phyloP scores from a whole-genome alignment of 75 land plant genomes.

The Selaginella tamariscina region DNA sequence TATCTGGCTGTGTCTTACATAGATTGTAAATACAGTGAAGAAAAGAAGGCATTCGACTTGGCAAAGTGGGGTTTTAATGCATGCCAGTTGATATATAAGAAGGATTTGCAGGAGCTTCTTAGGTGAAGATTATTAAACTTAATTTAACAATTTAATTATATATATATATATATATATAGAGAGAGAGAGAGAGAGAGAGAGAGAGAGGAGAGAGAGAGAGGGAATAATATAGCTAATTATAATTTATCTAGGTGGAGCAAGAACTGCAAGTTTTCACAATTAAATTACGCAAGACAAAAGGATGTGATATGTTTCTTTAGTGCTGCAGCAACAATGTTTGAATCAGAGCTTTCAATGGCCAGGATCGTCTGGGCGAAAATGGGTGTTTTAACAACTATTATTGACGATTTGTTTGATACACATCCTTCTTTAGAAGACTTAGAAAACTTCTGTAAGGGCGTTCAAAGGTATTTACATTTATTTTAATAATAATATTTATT shows the following conservation, averaged over 20 bases:
- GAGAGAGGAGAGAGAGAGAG: neutral
- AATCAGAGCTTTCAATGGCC: slow-evolving; percentile 57
- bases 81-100: slow-evolving; percentile 41
- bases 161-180: too few relatives aligned
- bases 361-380: slow-evolving; percentile 68
- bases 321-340: slow-evolving; percentile 62
- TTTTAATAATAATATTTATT: too few relatives aligned
- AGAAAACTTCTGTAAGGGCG: slow-evolving; percentile 31
- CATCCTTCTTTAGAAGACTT: slow-evolving; percentile 56
- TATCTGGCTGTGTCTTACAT: too few relatives aligned
- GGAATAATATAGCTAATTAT: neutral
- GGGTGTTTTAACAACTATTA: slow-evolving; percentile 57
- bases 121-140: slow-evolving; percentile 32
- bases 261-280: slow-evolving; percentile 42
- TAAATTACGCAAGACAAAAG: slow-evolving; percentile 64
- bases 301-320: slow-evolving; percentile 64
- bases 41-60: too few relatives aligned
- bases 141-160: too few relatives aligned
- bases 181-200: too few relatives aligned
- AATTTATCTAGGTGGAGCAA: slow-evolving; percentile 43
- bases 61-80: slow-evolving; percentile 63
- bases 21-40: too few relatives aligned
- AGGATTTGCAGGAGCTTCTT: slow-evolving; percentile 47
- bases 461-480: slow-evolving; percentile 62
- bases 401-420: slow-evolving; percentile 84